These are phyloP conservation scores for Halophytophthora batemanensis DNA, from an alignment of 352 stramenopile species.

Conservation along the genomic window DNA sequence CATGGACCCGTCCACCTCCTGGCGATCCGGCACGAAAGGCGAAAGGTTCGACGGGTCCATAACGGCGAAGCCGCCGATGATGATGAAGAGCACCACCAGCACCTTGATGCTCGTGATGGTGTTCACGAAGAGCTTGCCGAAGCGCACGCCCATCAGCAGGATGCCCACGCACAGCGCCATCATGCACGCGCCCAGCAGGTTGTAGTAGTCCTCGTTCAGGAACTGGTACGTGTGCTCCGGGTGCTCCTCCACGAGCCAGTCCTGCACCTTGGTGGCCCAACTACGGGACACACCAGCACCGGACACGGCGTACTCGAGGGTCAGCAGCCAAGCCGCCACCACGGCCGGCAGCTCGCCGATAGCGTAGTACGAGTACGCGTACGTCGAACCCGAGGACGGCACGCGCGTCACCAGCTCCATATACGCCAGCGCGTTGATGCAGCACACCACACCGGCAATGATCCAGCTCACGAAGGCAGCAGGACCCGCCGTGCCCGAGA, in stretches of 20 bases:
- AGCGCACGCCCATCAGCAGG: conserved; percentile 80
- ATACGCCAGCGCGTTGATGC: conserved; percentile 84
- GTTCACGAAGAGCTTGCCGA: conserved; percentile 90
- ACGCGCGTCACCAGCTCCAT: conserved; percentile 88
- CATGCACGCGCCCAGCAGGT: conserved; percentile 56
- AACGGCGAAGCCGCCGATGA: conserved; percentile 78
- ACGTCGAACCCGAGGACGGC: conserved; percentile 86
- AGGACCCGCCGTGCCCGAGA: conserved; percentile 75
- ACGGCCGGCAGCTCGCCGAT: conserved; percentile 92
- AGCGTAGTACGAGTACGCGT: conserved; percentile 91
- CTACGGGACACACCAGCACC: conserved; percentile 88
- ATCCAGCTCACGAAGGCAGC: conserved; percentile 78
- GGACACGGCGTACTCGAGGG: conserved; percentile 92
- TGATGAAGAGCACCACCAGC: conserved; percentile 91
- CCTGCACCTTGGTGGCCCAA: conserved; percentile 90
- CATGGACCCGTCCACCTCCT: conserved; percentile 19
- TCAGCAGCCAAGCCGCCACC: conserved; percentile 83
- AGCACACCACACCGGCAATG: conserved; percentile 78
- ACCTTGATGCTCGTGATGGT: conserved; percentile 83
- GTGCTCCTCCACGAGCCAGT: conserved; percentile 53
- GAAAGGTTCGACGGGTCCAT: conserved; percentile 81
- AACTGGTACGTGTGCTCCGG: conserved; percentile 36
- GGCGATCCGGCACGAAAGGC: conserved; percentile 69
- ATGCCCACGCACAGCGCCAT: conserved; percentile 71
- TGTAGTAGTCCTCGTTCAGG: conserved; percentile 59